These are phyloP conservation scores for Phytophthora agathidicida DNA, from an alignment of 352 stramenopile genomes.

Conservation along the genomic window DNA sequence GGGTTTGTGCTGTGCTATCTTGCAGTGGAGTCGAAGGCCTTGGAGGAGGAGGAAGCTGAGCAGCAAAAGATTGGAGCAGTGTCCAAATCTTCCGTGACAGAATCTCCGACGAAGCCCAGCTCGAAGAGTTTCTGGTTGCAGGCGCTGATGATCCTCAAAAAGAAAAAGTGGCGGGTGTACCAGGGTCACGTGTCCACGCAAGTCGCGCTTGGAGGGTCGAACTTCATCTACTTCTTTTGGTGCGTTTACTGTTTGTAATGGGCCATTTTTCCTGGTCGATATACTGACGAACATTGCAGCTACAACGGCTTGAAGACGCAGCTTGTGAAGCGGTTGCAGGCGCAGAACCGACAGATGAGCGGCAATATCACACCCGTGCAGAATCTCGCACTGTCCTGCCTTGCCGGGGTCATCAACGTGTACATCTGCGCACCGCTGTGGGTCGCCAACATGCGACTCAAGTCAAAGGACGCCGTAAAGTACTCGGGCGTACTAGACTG, in stretches of 20 bases:
- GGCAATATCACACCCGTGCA: slow-evolving; percentile 54
- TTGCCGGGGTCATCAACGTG: slow-evolving; percentile 91
- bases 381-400: slow-evolving; percentile 62
- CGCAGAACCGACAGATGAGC: slow-evolving; percentile 34
- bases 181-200: slow-evolving; percentile 82
- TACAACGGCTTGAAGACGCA: slow-evolving; percentile 74
- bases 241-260: slow-evolving; percentile 20
- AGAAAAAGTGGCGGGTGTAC: slow-evolving; percentile 79
- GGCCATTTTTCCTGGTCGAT: neutral
- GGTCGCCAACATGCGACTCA: slow-evolving; percentile 94
- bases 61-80: slow-evolving; percentile 19
- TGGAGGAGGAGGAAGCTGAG: slow-evolving; percentile 16
- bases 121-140: slow-evolving; percentile 48
- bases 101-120: slow-evolving; percentile 1
- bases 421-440: slow-evolving; percentile 90
- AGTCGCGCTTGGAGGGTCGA: slow-evolving; percentile 73
- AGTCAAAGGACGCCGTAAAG: slow-evolving; percentile 80
- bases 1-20: neutral
- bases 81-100: slow-evolving; percentile 1
- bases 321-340: slow-evolving; percentile 69
- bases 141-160: slow-evolving; percentile 55
- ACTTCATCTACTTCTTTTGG: slow-evolving; percentile 92
- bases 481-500: slow-evolving; percentile 65
- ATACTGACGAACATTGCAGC: slow-evolving; percentile 21
- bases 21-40: slow-evolving; percentile 40